Conservation (phyloP, 148 eudicot genomes). For the Arctostaphylos glauca region DNA sequence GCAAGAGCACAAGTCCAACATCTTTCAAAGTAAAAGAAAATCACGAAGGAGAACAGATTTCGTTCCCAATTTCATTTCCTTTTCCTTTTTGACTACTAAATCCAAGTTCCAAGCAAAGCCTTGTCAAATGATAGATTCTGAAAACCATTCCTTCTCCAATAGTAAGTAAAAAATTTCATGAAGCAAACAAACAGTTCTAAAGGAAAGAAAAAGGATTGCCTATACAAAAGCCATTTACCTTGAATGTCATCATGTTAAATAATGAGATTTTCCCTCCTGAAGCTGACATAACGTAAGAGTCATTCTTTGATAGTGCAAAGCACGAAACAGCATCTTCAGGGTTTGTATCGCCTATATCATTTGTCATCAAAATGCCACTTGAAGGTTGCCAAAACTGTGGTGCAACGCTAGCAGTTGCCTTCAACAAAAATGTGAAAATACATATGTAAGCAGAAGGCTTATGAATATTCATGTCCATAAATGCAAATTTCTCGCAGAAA, state of each 20-base stretch:
- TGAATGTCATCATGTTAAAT: conserved; percentile 86
- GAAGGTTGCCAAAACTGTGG: conserved; percentile 88
- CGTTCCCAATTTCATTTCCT: not conserved
- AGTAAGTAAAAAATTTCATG: not conserved
- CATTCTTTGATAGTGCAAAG: conserved; percentile 86
- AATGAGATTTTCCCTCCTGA: conserved; percentile 87
- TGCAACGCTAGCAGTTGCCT: conserved; percentile 72
- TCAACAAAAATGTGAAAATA: conserved; percentile 6
- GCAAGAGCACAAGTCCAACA: too few species aligned
- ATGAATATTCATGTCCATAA: not conserved
- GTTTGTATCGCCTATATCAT: conserved; percentile 63
- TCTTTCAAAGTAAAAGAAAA: not conserved
- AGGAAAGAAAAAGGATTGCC: not conserved
- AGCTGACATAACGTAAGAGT: conserved; percentile 88
- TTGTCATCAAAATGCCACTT: conserved; percentile 84
- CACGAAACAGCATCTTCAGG: conserved; percentile 88
- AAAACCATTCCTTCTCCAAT: not conserved
- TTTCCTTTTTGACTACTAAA: not conserved
- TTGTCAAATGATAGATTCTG: not conserved
- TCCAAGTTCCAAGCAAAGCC: not conserved
- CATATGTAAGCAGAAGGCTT: conserved; percentile 6
- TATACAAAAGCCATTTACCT: conserved; percentile 37
- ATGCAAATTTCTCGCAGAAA: not conserved
- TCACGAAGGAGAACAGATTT: not conserved
- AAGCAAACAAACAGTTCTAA: not conserved